phyloP scores from a whole-genome alignment of 106 monocot species.

The Agapanthus africanus region DNA sequence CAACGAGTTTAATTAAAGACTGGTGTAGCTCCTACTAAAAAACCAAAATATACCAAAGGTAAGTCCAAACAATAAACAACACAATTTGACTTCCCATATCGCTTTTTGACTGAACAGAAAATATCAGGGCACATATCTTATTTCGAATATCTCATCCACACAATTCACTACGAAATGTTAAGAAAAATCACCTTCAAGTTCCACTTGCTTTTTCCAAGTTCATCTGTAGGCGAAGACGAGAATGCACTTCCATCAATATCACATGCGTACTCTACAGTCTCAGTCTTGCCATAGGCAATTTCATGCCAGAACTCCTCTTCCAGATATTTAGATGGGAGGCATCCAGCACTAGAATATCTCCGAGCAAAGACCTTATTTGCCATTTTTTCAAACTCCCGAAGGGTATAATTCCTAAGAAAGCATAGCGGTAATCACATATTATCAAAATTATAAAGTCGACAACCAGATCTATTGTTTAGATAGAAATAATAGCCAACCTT shows the following conservation, averaged over 20 bases:
- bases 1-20: no score
- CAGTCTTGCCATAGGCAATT: constrained; percentile 71
- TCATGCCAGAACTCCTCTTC: constrained; percentile 90
- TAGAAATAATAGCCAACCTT: constrained; percentile 31
- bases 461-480: background rate
- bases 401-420: constrained; percentile 62
- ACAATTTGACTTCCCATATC: background rate
- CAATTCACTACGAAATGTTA: background rate
- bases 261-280: constrained; percentile 80
- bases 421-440: background rate
- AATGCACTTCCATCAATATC: constrained; percentile 94
- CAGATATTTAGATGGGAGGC: constrained; percentile 64
- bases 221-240: constrained; percentile 65
- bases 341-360: constrained; percentile 70
- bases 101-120: background rate
- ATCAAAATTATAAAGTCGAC: background rate
- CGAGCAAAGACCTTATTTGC: constrained; percentile 68
- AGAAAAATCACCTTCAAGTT: constrained; percentile 66
- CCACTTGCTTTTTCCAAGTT: constrained; percentile 82
- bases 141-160: background rate
- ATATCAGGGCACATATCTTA: background rate
- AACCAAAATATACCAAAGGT: background rate
- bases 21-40: no score
- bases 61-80: background rate
- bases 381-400: constrained; percentile 87